These are phyloP conservation scores for Hansenula anomala DNA, from an alignment of 1,139 yeast genomes.

Conservation along the genomic window DNA sequence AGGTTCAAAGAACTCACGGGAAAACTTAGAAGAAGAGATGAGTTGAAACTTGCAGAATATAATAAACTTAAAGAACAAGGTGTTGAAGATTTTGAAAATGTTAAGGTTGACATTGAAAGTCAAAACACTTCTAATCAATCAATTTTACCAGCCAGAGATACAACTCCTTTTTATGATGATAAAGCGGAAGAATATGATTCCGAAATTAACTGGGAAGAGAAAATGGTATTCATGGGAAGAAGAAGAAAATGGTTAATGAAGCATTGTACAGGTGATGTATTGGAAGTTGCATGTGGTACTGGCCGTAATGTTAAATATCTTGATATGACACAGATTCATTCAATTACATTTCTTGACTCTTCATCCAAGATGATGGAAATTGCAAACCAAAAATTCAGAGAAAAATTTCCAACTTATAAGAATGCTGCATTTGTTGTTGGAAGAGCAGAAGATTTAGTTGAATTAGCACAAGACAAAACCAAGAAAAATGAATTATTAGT, in stretches of 20 bases:
- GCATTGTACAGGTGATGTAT: conserved; percentile 77
- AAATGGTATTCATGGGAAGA: conserved; percentile 73
- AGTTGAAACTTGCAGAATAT: conserved; percentile 47
- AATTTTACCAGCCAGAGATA: conserved; percentile 69
- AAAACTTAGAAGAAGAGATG: conserved; percentile 51
- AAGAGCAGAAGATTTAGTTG: conserved; percentile 78
- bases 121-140: conserved; percentile 38
- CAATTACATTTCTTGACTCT: conserved; percentile 83
- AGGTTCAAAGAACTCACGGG: conserved; percentile 47
- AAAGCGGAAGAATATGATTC: conserved; percentile 80
- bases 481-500: conserved; percentile 12
- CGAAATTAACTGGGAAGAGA: conserved; percentile 83
- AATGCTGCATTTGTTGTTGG: conserved; percentile 87
- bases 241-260: conserved; percentile 82
- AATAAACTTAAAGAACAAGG: conserved; percentile 47
- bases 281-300: conserved; percentile 95
- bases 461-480: conserved; percentile 39
- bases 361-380: conserved; percentile 81
- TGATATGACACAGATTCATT: conserved; percentile 51
- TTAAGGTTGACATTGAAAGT: conserved; percentile 49
- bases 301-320: conserved; percentile 86
- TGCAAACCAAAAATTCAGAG: conserved; percentile 69
- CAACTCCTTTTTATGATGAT: conserved; percentile 75
- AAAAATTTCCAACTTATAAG: conserved; percentile 57
- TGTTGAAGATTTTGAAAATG: conserved; percentile 27